Evolutionary conservation across 2,329 filamentous ascomycete genomes (phyloP).

Genomic region (Cordyceps javanica): DNA sequence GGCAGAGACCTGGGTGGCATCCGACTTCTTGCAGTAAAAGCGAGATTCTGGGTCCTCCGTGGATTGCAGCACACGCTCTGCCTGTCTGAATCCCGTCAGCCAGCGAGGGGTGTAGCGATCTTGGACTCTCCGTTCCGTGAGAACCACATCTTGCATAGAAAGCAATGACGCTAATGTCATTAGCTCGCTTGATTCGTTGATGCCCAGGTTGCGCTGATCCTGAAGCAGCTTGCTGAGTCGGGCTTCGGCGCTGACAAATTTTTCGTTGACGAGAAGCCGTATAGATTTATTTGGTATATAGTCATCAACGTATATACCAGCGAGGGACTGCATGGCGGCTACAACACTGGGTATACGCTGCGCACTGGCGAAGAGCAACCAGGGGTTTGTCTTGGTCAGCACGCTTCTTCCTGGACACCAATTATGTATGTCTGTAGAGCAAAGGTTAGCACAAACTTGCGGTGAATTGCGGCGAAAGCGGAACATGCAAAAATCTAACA

Average conservation of each 20-base stretch:
- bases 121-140: constrained; percentile 30
- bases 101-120: constrained; percentile 29
- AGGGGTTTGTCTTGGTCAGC: constrained; percentile 31
- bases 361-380: constrained; percentile 34
- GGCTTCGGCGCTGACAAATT: constrained; percentile 26
- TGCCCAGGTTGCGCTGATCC: constrained; percentile 17
- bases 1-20: constrained; percentile 28
- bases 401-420: constrained; percentile 37
- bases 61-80: constrained; percentile 28
- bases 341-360: constrained; percentile 28
- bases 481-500: not conserved
- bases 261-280: constrained; percentile 26
- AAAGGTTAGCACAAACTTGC: constrained; percentile 8
- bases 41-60: constrained; percentile 31
- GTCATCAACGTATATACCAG: constrained; percentile 36
- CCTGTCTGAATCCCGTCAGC: constrained; percentile 31
- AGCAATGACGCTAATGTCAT: constrained; percentile 32
- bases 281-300: constrained; percentile 29
- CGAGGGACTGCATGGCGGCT: constrained; percentile 33
- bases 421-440: constrained; percentile 28
- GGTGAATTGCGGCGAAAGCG: not conserved
- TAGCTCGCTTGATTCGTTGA: constrained; percentile 24
- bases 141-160: constrained; percentile 35
- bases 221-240: constrained; percentile 26
- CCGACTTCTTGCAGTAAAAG: constrained; percentile 29